phyloP scores from a whole-genome alignment of 176 grass and related monocot species.

The Oryza rufipogon region DNA sequence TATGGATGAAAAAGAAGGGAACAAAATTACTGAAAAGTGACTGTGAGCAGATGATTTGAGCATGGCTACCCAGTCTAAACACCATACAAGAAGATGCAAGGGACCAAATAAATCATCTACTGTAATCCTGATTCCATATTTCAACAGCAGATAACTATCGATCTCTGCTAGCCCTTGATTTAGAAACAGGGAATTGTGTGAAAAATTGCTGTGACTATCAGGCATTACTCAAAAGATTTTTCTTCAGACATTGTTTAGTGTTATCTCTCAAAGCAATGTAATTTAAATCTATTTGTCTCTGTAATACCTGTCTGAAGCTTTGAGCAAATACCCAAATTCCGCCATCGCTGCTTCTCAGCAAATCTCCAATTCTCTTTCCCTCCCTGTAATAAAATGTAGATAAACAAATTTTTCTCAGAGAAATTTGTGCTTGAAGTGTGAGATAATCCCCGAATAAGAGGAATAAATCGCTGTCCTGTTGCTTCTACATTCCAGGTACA shows the following conservation, averaged over 20 bases:
- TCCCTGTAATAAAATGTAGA: no score
- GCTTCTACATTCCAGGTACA: no score
- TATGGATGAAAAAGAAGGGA: neutral
- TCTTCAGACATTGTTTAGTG: no score
- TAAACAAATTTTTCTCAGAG: no score
- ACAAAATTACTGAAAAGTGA: neutral
- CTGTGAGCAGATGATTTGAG: neutral
- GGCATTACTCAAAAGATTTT: neutral
- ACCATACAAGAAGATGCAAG: constrained; percentile 45
- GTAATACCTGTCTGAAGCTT: no score
- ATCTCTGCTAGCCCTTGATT: constrained; percentile 40
- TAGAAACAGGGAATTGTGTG: neutral
- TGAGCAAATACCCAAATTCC: neutral
- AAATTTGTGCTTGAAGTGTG: no score
- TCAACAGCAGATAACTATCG: constrained; percentile 39
- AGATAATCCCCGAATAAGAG: no score
- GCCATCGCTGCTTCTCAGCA: neutral
- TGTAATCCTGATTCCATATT: constrained; percentile 31
- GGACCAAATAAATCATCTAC: constrained; percentile 36
- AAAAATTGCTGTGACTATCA: neutral
- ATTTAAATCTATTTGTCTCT: no score
- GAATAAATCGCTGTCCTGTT: no score
- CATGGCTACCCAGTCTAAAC: constrained; percentile 42
- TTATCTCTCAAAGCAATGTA: no score
- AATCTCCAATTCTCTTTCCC: neutral